Evolutionary conservation across 108 stramenopile genomes (phyloP), one percentile per base, ranked within the genome.

Genomic region (Heterococcus sp.): DNA sequence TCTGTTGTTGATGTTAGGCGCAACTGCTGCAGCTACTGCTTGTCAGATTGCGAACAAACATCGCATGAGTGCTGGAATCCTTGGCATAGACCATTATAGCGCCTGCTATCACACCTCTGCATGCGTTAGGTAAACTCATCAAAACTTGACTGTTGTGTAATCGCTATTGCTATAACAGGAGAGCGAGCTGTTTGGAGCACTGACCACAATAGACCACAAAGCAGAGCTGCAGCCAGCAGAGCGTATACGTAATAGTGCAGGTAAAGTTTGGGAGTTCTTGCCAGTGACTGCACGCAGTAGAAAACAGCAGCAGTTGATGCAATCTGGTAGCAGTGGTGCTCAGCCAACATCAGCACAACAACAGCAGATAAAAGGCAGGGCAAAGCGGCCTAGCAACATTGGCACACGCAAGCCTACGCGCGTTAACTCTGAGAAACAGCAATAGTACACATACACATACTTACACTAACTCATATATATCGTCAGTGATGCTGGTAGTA

Each of bases 151-250:
- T 28, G 29, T 65, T 37, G 26, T 11, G 35, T 1, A 37, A 26
- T 8, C 69, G 26, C 37, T 35, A 21, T 26, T 63, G 21, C 58
- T 21, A 21, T 26, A 26, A 26, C 21, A 63, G 21, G 21, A 26
- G 21, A 26, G 21, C 26, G 21, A 21, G 26, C 26, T 63, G 58
- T 26, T 63, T 21, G 58, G 37, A 75, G 74, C 74, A 8, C 35
- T 75, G 3, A 38, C 74, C 1, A 27, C 2, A 37, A 37, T 75
- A 0, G 74, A 75, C 74, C 74, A 75, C 65, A 30, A 65, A 14
- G 46, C 32, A 4, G 74, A 75, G 30, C 74, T 75, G 26, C 37
- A 75, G 65, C 58, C 74, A 2, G 33, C 67, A 37, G 74, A 75
- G 30, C 64, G 74, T 26, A 36, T 75, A 11, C 29, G 74, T 11